These are phyloP conservation scores for Dothideomycetes sp. DNA, from an alignment of 2,329 filamentous ascomycete species.

Conservation along the genomic window DNA sequence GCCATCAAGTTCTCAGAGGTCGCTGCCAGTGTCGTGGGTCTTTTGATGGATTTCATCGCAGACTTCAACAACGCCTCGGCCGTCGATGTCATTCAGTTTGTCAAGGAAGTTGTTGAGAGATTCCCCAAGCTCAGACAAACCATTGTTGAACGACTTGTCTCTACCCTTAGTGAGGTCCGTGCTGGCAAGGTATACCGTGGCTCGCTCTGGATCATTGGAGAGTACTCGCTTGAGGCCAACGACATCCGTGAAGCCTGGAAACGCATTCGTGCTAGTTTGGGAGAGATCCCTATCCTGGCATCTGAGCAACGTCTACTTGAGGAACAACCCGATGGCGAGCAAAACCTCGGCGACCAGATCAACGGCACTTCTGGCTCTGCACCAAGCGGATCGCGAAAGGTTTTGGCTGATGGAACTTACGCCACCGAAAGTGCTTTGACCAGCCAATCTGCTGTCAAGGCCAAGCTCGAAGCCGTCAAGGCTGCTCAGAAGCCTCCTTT, in stretches of 20 bases:
- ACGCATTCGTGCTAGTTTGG: slow-evolving; percentile 82
- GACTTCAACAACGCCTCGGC: slow-evolving; percentile 97
- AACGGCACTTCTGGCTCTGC: slow-evolving; percentile 72
- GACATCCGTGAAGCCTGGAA: slow-evolving; percentile 97
- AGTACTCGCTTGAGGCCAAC: slow-evolving; percentile 88
- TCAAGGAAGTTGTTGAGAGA: slow-evolving; percentile 98
- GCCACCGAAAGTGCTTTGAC: slow-evolving; percentile 94
- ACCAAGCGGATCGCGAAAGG: slow-evolving; percentile 77
- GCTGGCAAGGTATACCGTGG: slow-evolving; percentile 96
- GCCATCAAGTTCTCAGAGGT: slow-evolving; percentile 99
- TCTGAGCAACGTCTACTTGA: slow-evolving; percentile 89
- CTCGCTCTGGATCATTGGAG: slow-evolving; percentile 94
- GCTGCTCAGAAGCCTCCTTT: slow-evolving; percentile 93
- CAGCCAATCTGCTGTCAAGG: slow-evolving; percentile 79
- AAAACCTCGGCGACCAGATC: slow-evolving; percentile 58
- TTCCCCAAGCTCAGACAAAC: slow-evolving; percentile 82
- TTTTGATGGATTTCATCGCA: slow-evolving; percentile 97
- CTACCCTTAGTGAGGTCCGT: slow-evolving; percentile 83
- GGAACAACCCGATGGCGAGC: slow-evolving; percentile 60
- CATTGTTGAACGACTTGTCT: slow-evolving; percentile 81
- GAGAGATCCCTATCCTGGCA: slow-evolving; percentile 92
- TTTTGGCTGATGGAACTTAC: slow-evolving; percentile 93
- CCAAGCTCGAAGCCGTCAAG: slow-evolving; percentile 91
- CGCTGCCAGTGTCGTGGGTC: slow-evolving; percentile 87
- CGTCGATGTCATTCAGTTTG: slow-evolving; percentile 95